These are phyloP conservation scores for Malassezia japonica DNA, from an alignment of 1,284 basidiomycete genomes.

Conservation along the genomic window DNA sequence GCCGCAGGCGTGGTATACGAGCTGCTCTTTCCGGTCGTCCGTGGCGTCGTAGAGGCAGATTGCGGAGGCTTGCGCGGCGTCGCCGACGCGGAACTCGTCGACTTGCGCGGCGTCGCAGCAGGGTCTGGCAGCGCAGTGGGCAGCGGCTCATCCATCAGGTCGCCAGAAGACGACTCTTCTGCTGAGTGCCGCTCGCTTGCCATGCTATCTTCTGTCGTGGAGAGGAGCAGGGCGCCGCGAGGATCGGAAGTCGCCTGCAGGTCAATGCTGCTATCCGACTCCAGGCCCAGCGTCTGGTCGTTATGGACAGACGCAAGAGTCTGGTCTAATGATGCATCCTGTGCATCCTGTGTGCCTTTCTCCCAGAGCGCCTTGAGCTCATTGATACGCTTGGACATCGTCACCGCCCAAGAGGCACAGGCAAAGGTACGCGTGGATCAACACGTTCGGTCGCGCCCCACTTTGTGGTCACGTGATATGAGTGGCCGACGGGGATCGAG, in stretches of 20 bases:
- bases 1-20: background rate
- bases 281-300: conserved; percentile 1
- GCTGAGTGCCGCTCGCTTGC: background rate
- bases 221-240: background rate
- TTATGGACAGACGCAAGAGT: conserved; percentile 3
- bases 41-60: background rate
- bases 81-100: background rate
- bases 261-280: conserved; percentile 3
- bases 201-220: conserved; percentile 1
- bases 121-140: too few species aligned
- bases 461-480: too few species aligned
- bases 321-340: conserved; percentile 12
- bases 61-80: background rate
- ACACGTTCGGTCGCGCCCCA: too few species aligned
- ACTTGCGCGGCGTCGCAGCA: background rate
- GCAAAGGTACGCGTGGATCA: background rate
- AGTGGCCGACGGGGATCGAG: too few species aligned
- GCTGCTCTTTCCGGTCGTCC: background rate
- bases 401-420: background rate
- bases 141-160: too few species aligned
- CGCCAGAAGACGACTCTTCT: too few species aligned
- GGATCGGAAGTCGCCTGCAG: background rate
- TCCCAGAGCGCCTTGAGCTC: conserved; percentile 17
- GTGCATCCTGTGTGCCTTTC: background rate
- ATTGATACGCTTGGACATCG: conserved; percentile 9